Percentiles rank a stretch among this genome's conserved stretches.
phyloP scores from a whole-genome alignment of 2,329 filamentous ascomycete species.

The Zopfia rhizophila region DNA sequence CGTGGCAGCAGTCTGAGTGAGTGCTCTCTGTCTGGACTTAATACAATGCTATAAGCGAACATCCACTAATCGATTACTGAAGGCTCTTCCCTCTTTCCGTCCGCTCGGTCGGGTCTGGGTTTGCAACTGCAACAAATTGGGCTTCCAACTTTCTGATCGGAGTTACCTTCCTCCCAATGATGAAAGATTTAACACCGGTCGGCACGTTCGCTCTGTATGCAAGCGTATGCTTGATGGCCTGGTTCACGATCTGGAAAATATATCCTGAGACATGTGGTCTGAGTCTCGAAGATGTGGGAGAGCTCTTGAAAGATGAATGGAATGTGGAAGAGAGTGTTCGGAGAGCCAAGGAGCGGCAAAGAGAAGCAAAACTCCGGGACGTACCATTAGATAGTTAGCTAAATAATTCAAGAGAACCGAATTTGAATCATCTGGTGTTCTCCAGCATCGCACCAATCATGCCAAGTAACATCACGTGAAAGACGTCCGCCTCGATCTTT shows the following conservation, averaged over 20 bases:
- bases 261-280: conserved; percentile 90
- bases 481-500: no score
- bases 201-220: conserved; percentile 88
- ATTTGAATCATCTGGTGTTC: no score
- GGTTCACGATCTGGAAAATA: conserved; percentile 74
- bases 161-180: conserved; percentile 87
- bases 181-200: conserved; percentile 76
- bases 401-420: neutral
- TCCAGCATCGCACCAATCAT: no score
- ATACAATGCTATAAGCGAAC: no score
- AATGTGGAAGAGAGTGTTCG: conserved; percentile 60
- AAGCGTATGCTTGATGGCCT: conserved; percentile 73
- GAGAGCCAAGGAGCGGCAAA: conserved; percentile 25
- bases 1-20: conserved; percentile 92
- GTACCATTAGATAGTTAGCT: neutral
- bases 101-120: conserved; percentile 75
- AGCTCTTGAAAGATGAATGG: conserved; percentile 77
- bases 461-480: no score
- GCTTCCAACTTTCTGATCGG: conserved; percentile 86
- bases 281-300: conserved; percentile 81
- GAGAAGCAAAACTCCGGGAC: conserved; percentile 6
- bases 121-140: conserved; percentile 88
- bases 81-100: conserved; percentile 79
- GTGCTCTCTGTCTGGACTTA: no score
- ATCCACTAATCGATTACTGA: no score